Percentiles rank a stretch among this genome's conserved stretches.
phyloP scores from a whole-genome alignment of 2,329 filamentous ascomycete species.

The Pseudogymnoascus pannorum region DNA sequence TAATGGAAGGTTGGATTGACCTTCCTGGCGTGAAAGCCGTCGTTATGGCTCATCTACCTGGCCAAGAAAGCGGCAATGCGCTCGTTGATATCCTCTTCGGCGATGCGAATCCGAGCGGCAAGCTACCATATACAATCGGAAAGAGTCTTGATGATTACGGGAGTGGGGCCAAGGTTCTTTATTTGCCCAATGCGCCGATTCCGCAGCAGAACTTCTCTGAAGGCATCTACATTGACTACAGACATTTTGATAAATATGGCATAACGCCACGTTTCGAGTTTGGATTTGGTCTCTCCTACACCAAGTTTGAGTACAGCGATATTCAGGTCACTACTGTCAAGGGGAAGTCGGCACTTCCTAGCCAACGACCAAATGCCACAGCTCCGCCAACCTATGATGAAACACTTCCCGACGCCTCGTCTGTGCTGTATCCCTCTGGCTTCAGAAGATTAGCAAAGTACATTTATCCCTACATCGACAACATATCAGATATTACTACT shows the following conservation, averaged over 20 bases:
- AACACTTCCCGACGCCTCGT: slow-evolving; percentile 41
- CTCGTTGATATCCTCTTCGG: slow-evolving; percentile 75
- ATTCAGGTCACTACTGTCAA: slow-evolving; percentile 36
- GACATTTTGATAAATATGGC: slow-evolving; percentile 71
- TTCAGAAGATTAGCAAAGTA: slow-evolving; percentile 54
- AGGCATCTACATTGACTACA: slow-evolving; percentile 82
- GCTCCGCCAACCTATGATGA: slow-evolving; percentile 43
- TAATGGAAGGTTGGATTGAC: slow-evolving; percentile 75
- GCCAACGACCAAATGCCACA: slow-evolving; percentile 30
- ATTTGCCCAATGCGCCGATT: slow-evolving; percentile 65
- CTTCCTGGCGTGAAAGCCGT: slow-evolving; percentile 70
- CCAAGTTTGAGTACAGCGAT: slow-evolving; percentile 49
- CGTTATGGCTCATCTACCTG: slow-evolving; percentile 76
- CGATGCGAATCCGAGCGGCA: slow-evolving; percentile 69
- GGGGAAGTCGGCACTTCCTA: slow-evolving; percentile 27
- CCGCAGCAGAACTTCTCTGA: slow-evolving; percentile 80
- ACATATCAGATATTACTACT: slow-evolving; percentile 32
- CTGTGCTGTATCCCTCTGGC: slow-evolving; percentile 47
- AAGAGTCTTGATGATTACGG: slow-evolving; percentile 71
- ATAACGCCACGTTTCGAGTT: slow-evolving; percentile 78
- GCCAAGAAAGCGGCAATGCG: slow-evolving; percentile 79
- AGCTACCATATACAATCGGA: slow-evolving; percentile 81
- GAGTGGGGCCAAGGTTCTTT: slow-evolving; percentile 60
- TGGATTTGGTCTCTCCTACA: slow-evolving; percentile 72
- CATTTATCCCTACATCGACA: slow-evolving; percentile 54